Percentiles rank a stretch among this genome's conserved stretches.
phyloP scores from a whole-genome alignment of 1,284 basidiomycete species.

The Trametes versicolor region DNA sequence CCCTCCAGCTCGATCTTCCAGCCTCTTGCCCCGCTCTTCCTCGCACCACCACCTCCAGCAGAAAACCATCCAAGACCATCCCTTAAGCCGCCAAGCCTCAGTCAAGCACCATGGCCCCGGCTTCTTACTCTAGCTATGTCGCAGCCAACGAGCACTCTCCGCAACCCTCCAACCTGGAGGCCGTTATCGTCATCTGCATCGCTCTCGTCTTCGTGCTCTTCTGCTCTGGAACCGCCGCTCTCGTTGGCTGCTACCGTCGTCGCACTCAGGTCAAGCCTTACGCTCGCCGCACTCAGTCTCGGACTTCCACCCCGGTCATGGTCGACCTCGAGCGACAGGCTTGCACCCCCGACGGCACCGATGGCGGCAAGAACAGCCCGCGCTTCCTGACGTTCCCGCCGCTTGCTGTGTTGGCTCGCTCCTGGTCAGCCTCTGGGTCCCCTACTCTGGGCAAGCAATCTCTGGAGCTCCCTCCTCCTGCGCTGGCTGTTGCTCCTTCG shows the following conservation, averaged over 20 bases:
- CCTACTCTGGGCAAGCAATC: slow-evolving; percentile 4
- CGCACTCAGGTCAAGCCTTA: no score
- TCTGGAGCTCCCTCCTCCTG: slow-evolving; percentile 16
- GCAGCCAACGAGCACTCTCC: slow-evolving; percentile 5
- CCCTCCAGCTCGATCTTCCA: not conserved
- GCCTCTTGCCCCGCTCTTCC: slow-evolving; percentile 10
- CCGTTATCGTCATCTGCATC: slow-evolving; percentile 11
- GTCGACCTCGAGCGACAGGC: slow-evolving; percentile 19
- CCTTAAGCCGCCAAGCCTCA: slow-evolving; percentile 5
- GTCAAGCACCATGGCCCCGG: slow-evolving; percentile 11
- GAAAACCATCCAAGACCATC: slow-evolving; percentile 10
- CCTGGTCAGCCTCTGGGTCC: slow-evolving; percentile 12
- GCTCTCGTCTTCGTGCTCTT: slow-evolving; percentile 11
- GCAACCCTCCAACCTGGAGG: slow-evolving; percentile 9
- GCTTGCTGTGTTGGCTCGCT: slow-evolving; percentile 9
- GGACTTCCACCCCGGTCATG: not conserved
- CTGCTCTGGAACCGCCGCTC: not conserved
- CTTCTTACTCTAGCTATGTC: not conserved
- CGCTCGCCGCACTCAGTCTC: not conserved
- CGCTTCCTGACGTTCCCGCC: slow-evolving; percentile 9
- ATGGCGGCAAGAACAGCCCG: slow-evolving; percentile 10
- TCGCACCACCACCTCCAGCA: slow-evolving; percentile 12
- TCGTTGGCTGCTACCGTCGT: slow-evolving; percentile 1
- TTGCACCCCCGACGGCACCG: not conserved
- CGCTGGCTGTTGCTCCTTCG: slow-evolving; percentile 15